A percentile compares a stretch with the other conserved stretches of the same genome.
Conservation (phyloP, 371 early-diverging fungal species). For the Mucor circinelloides region DNA sequence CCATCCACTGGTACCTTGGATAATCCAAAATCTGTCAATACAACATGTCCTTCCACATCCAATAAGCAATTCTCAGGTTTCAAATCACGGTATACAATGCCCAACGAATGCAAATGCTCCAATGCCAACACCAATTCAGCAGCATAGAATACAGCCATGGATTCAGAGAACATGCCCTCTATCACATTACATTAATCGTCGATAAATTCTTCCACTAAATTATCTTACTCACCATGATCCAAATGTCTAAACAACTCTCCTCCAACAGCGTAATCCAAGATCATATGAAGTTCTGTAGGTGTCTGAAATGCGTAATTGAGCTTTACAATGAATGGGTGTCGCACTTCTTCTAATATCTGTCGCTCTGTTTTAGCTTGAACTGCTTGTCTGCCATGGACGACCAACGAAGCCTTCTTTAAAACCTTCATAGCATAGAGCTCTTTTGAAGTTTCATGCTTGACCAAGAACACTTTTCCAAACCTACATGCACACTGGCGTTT, state of each 20-base stretch:
- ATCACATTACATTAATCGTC: neutral
- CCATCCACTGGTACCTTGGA: conserved; percentile 78
- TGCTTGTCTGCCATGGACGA: conserved; percentile 71
- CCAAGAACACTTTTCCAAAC: conserved; percentile 83
- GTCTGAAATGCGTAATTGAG: conserved; percentile 96
- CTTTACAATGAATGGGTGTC: conserved; percentile 95
- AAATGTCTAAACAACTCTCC: conserved; percentile 99
- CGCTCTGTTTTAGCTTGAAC: conserved; percentile 79
- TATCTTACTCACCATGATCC: conserved; percentile 54
- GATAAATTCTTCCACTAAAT: neutral
- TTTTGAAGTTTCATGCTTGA: conserved; percentile 64
- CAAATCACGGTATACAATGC: conserved; percentile 89
- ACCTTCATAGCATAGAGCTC: conserved; percentile 93
- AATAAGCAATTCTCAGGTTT: conserved; percentile 93
- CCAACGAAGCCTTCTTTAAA: conserved; percentile 83
- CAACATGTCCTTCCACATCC: conserved; percentile 78
- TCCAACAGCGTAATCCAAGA: conserved; percentile 97
- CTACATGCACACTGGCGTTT: conserved; percentile 21
- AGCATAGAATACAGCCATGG: conserved; percentile 81
- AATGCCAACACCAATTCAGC: conserved; percentile 86
- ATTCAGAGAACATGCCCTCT: conserved; percentile 84
- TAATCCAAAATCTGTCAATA: conserved; percentile 93
- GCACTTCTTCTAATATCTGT: conserved; percentile 74
- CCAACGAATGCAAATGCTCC: conserved; percentile 85
- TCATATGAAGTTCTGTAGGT: conserved; percentile 82